Percentiles rank a stretch among this genome's conserved stretches.
These are phyloP conservation scores for Entomortierella beljakovae DNA, from an alignment of 192 early-diverging fungal species.

Conservation along the genomic window DNA sequence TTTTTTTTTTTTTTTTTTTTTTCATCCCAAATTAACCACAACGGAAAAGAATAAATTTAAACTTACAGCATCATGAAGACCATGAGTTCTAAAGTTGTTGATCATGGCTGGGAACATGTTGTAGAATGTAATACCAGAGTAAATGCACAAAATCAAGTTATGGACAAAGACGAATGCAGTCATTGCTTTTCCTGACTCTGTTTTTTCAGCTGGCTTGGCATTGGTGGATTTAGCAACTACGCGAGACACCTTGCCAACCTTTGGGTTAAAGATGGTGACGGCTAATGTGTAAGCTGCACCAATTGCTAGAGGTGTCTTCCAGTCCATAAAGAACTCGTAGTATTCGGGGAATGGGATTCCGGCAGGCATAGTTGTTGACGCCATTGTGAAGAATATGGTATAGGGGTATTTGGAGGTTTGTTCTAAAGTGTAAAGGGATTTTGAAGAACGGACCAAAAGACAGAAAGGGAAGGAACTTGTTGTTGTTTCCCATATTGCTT, in stretches of 20 bases:
- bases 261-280: slow-evolving; percentile 63
- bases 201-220: slow-evolving; percentile 43
- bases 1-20: slow-evolving; percentile 8
- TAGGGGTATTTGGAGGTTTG: background rate
- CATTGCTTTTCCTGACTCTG: slow-evolving; percentile 62
- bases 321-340: slow-evolving; percentile 79
- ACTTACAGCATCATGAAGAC: slow-evolving; percentile 71
- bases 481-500: background rate
- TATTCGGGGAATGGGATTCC: slow-evolving; percentile 75
- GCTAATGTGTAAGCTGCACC: slow-evolving; percentile 62
- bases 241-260: slow-evolving; percentile 62
- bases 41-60: background rate
- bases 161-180: slow-evolving; percentile 82
- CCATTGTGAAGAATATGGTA: slow-evolving; percentile 17
- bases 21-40: background rate
- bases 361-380: slow-evolving; percentile 51
- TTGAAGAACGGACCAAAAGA: no score
- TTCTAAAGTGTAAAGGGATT: background rate
- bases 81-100: slow-evolving; percentile 60
- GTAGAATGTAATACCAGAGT: slow-evolving; percentile 79
- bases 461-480: no score
- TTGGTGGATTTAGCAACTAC: slow-evolving; percentile 66
- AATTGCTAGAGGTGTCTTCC: slow-evolving; percentile 71
- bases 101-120: slow-evolving; percentile 68
- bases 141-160: slow-evolving; percentile 77